phyloP scores from a whole-genome alignment of 2,329 filamentous ascomycete genomes.

The Penicillium sp. region DNA sequence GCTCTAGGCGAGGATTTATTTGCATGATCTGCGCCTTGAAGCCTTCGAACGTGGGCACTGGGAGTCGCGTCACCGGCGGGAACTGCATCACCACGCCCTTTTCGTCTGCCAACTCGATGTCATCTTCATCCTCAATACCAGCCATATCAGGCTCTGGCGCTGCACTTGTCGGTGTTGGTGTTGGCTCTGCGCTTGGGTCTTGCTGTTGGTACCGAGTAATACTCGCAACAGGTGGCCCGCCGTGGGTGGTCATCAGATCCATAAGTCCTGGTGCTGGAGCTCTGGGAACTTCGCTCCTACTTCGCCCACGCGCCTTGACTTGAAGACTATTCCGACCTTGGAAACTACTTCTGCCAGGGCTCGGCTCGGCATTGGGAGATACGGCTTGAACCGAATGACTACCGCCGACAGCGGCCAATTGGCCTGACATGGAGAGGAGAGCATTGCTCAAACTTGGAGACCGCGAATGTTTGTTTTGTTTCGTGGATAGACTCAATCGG shows the following conservation, averaged over 20 bases:
- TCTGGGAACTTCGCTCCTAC: conserved; percentile 61
- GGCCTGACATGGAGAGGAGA: conserved; percentile 50
- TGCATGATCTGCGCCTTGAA: conserved; percentile 75
- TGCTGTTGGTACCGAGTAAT: conserved; percentile 51
- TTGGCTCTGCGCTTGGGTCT: conserved; percentile 15
- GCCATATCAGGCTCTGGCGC: conserved; percentile 23
- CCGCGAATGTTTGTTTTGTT: conserved; percentile 26
- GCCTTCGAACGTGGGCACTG: conserved; percentile 73
- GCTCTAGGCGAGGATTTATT: conserved; percentile 73
- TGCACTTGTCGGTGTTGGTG: conserved; percentile 19
- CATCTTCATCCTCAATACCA: conserved; percentile 54
- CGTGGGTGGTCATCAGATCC: conserved; percentile 60
- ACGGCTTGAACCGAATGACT: conserved; percentile 63
- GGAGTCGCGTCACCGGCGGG: conserved; percentile 65
- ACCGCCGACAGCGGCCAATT: conserved; percentile 50
- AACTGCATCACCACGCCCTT: conserved; percentile 66
- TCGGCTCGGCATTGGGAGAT: conserved; percentile 32
- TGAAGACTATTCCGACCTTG: conserved; percentile 44
- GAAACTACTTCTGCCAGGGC: conserved; percentile 32
- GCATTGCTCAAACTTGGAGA: conserved; percentile 48
- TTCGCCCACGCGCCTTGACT: conserved; percentile 56
- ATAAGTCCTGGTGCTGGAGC: conserved; percentile 50
- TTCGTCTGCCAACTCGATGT: conserved; percentile 63
- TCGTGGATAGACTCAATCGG: conserved; percentile 43
- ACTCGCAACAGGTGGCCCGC: conserved; percentile 62